phyloP scores from a whole-genome alignment of 2,329 filamentous ascomycete genomes.

The Berkeleyomyces basicola region DNA sequence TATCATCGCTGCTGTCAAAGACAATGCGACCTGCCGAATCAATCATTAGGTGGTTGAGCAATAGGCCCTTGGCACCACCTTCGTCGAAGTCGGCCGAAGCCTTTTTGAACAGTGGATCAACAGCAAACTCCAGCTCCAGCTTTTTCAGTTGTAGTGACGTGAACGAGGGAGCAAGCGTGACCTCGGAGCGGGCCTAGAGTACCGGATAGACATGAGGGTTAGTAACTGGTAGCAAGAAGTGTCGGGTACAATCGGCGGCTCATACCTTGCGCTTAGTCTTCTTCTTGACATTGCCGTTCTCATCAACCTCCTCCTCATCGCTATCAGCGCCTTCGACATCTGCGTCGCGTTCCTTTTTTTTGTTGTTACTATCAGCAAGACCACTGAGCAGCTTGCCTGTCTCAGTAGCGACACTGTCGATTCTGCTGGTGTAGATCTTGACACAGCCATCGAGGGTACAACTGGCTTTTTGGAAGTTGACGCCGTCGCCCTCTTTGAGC shows the following conservation, averaged over 20 bases:
- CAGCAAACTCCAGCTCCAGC: constrained; percentile 89
- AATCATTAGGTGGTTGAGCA: constrained; percentile 93
- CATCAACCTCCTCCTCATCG: constrained; percentile 40
- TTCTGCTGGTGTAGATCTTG: constrained; percentile 96
- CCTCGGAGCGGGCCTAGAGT: constrained; percentile 61
- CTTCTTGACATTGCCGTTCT: constrained; percentile 42
- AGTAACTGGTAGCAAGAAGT: neutral
- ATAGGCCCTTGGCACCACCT: constrained; percentile 83
- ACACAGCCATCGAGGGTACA: constrained; percentile 96
- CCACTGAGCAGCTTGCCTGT: constrained; percentile 90
- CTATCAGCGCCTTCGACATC: constrained; percentile 47
- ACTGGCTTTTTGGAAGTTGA: constrained; percentile 97
- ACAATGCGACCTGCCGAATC: constrained; percentile 85
- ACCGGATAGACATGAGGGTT: constrained; percentile 3
- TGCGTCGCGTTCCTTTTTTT: constrained; percentile 49
- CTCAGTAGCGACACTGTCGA: constrained; percentile 95
- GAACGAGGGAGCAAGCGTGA: constrained; percentile 83
- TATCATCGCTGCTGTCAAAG: constrained; percentile 93
- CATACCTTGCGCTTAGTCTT: constrained; percentile 53
- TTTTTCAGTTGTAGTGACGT: constrained; percentile 85
- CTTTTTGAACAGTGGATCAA: constrained; percentile 98
- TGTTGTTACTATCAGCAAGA: constrained; percentile 70
- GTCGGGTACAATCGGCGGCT: neutral
- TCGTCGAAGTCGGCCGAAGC: constrained; percentile 97
- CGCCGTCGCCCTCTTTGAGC: constrained; percentile 84